Evolutionary conservation across 83 land plant genomes (phyloP), one percentile per base, ranked within the genome.

Genomic region (Diphasiastrum complanatum): DNA sequence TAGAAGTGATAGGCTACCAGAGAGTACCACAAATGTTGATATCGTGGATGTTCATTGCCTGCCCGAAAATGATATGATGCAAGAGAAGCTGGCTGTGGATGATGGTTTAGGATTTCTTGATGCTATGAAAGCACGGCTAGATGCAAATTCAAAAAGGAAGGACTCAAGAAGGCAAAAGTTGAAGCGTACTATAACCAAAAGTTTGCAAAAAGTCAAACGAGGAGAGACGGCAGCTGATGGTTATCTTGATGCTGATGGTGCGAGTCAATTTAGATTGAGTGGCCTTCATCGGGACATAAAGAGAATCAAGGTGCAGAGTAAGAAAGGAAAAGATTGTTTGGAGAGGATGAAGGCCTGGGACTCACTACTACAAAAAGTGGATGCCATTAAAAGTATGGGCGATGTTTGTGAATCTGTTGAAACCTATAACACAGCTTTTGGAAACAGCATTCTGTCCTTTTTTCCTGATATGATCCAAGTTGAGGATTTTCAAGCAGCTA

Each of bases 1-100:
- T 3, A 37, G 50, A 19, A 48, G 23, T 18, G 27, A 59, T 29
- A 27, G 33, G 26, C 33, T 60, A 38, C 47, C 49, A 32, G 20
- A 40, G 48, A 68, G 74, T 45, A 52, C 74, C 54, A 29, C 35
- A 63, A 61, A 63, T 37, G 69, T 67, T 34, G 30, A 70, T 27
- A 49, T 70, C 33, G 29, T 34, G 20, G 48, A 23, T 36, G 50
- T 38, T 43, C 43, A 47, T 27, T 28, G 48, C 23, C 50, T 32
- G 59, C n/a, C 66, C 41, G 52, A 24, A 14, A 33, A 53, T 24
- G 52, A 55, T 47, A 36, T 48, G n/a, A n/a, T n/a, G n/a, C n/a
- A n/a, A 41, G 34, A 43, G 24, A 47, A 37, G 16, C 16, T 25
- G 19, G 68, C 52, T 64, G 52, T 31, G 33, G 24, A 55, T 5